A percentile compares a stretch with the other conserved stretches of the same genome.
Evolutionary conservation across 2,329 filamentous ascomycete species (phyloP).

Genomic region (Pseudocercospora fuligena): DNA sequence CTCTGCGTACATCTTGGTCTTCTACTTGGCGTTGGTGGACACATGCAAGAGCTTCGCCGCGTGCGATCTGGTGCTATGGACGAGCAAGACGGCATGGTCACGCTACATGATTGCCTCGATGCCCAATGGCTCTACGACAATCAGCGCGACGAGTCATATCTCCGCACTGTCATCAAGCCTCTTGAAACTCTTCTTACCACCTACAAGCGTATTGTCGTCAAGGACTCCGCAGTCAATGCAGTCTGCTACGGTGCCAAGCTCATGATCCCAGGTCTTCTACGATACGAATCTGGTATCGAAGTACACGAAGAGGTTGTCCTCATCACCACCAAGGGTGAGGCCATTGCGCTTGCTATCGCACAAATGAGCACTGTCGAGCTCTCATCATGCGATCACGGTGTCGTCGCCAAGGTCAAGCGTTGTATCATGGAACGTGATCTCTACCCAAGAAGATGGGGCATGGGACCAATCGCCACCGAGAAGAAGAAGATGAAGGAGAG

Average conservation of each 20-base stretch:
- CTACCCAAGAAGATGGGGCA: constrained; percentile 94
- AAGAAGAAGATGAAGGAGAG: constrained; percentile 99
- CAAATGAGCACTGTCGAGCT: constrained; percentile 99
- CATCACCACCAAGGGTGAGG: constrained; percentile 99
- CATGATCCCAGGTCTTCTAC: constrained; percentile 94
- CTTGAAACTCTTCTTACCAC: constrained; percentile 88
- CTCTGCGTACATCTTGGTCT: constrained; percentile 91
- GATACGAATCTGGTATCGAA: constrained; percentile 91
- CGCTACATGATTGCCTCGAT: constrained; percentile 92
- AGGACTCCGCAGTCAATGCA: constrained; percentile 94
- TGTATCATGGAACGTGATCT: constrained; percentile 99
- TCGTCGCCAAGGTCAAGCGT: constrained; percentile 98
- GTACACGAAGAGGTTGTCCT: constrained; percentile 95
- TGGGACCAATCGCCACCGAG: constrained; percentile 89
- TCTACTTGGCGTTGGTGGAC: constrained; percentile 80
- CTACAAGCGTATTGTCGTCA: constrained; percentile 94
- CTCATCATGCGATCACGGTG: constrained; percentile 94
- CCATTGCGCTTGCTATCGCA: constrained; percentile 92
- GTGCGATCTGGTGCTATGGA: constrained; percentile 95
- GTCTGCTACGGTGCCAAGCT: constrained; percentile 99
- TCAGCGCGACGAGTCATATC: constrained; percentile 89
- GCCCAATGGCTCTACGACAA: constrained; percentile 97
- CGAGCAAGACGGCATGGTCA: constrained; percentile 86
- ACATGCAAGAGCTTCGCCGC: constrained; percentile 97
- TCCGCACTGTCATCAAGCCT: constrained; percentile 88